These are phyloP conservation scores for Epichloe festucae DNA, from an alignment of 2,329 filamentous ascomycete genomes.

Conservation along the genomic window DNA sequence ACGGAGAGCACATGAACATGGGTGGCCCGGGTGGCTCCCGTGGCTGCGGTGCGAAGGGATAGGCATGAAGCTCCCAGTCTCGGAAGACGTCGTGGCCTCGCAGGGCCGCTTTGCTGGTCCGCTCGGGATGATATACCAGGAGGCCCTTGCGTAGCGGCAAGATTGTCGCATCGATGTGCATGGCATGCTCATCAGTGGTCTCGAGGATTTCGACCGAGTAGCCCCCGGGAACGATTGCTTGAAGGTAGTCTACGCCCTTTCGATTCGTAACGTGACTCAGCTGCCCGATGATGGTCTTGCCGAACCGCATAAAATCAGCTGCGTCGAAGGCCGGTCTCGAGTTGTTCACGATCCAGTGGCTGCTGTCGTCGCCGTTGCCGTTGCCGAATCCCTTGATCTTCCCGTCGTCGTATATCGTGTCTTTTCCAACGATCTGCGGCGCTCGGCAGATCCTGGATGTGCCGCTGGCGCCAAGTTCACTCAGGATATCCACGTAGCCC, in stretches of 20 bases:
- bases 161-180: conserved; percentile 21
- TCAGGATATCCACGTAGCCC: conserved; percentile 4
- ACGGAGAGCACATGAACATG: conserved; percentile 14
- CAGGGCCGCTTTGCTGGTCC: conserved; percentile 12
- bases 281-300: conserved; percentile 18
- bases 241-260: conserved; percentile 17
- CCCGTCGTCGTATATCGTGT: conserved; percentile 10
- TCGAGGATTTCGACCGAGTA: conserved; percentile 17
- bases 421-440: conserved; percentile 4
- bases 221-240: conserved; percentile 10
- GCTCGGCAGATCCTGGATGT: conserved; percentile 3
- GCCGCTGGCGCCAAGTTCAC: not conserved
- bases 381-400: not conserved
- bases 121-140: conserved; percentile 14
- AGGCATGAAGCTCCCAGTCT: conserved; percentile 16
- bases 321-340: conserved; percentile 19
- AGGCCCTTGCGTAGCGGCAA: conserved; percentile 15
- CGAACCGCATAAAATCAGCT: conserved; percentile 22
- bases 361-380: not conserved
- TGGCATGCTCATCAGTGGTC: conserved; percentile 13
- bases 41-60: conserved; percentile 10
- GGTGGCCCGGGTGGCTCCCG: conserved; percentile 7
- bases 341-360: conserved; percentile 19
- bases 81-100: conserved; percentile 12
- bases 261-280: conserved; percentile 19